Percentiles rank a stretch among this genome's conserved stretches.
These are phyloP conservation scores for Botrytis elliptica DNA, from an alignment of 2,329 filamentous ascomycete genomes.

Conservation along the genomic window DNA sequence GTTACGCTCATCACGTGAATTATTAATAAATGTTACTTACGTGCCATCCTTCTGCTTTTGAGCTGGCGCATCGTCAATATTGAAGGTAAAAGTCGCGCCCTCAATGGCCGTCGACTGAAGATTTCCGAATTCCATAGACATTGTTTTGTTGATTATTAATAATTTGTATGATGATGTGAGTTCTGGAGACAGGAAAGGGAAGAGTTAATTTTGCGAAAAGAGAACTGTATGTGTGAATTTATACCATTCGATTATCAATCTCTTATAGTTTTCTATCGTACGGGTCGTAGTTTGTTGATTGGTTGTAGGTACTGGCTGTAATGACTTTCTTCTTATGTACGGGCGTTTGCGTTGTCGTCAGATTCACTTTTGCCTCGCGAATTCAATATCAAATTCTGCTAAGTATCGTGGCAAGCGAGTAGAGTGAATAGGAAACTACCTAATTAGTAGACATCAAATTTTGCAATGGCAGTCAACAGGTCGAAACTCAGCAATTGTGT, in stretches of 20 bases:
- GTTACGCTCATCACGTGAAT: slow-evolving; percentile 10
- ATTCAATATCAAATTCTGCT: not conserved
- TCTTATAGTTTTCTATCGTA: not conserved
- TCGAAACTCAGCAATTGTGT: not conserved
- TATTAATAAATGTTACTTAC: not conserved
- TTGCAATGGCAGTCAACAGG: not conserved
- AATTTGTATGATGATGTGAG: not conserved
- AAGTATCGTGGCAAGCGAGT: not conserved
- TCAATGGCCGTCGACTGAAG: not conserved
- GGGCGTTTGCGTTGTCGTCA: not conserved
- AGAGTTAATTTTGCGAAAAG: not conserved
- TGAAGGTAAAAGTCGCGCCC: not conserved
- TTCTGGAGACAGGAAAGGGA: not conserved
- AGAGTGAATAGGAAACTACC: not conserved
- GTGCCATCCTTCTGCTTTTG: slow-evolving; percentile 1
- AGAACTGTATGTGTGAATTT: not conserved
- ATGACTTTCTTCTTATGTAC: not conserved
- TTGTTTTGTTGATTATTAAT: not conserved
- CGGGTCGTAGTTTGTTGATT: not conserved
- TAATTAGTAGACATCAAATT: no score
- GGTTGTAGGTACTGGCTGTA: not conserved
- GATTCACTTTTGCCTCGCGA: not conserved
- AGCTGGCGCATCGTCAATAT: not conserved
- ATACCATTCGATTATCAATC: not conserved
- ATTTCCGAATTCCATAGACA: slow-evolving; percentile 8